Conservation (phyloP, 2,329 filamentous ascomycete genomes). For the Colletotrichum musae region DNA sequence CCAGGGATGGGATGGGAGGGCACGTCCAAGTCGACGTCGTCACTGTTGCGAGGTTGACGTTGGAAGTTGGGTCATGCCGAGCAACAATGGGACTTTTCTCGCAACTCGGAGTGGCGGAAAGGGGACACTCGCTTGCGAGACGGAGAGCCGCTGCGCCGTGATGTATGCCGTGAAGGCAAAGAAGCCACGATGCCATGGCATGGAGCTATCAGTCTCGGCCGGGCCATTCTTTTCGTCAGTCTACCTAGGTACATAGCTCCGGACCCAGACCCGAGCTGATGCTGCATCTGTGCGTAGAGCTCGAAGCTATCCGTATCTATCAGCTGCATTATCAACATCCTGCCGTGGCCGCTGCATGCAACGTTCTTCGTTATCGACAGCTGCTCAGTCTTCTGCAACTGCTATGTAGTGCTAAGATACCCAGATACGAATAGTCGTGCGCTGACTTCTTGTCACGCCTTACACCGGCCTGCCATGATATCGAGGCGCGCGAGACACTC, state of each 20-base stretch:
- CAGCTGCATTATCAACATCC: slow-evolving; percentile 17
- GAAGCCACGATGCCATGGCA: slow-evolving; percentile 28
- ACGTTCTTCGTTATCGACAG: slow-evolving; percentile 7
- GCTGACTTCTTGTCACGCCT: not conserved
- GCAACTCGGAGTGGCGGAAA: too few relatives aligned
- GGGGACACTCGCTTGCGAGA: too few relatives aligned
- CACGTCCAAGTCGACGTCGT: slow-evolving; percentile 4
- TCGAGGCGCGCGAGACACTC: slow-evolving; percentile 8
- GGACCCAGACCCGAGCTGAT: slow-evolving; percentile 11
- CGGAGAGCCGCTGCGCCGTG: not conserved
- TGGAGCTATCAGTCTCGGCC: slow-evolving; percentile 4
- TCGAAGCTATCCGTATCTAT: slow-evolving; percentile 5
- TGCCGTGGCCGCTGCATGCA: slow-evolving; percentile 8
- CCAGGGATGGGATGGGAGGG: slow-evolving; percentile 21
- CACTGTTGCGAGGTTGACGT: slow-evolving; percentile 36
- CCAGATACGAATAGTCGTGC: not conserved
- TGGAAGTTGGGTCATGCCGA: slow-evolving; percentile 13
- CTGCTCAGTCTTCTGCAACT: slow-evolving; percentile 1
- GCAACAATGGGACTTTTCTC: not conserved
- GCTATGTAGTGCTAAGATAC: too few relatives aligned
- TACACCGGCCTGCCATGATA: slow-evolving; percentile 3
- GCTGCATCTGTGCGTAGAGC: slow-evolving; percentile 30
- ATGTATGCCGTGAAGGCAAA: slow-evolving; percentile 5
- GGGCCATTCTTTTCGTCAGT: slow-evolving; percentile 17
- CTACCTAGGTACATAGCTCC: not conserved